Base-by-base conservation (phyloP, 805 yeast species). In the Yarrowia sp. region DNA sequence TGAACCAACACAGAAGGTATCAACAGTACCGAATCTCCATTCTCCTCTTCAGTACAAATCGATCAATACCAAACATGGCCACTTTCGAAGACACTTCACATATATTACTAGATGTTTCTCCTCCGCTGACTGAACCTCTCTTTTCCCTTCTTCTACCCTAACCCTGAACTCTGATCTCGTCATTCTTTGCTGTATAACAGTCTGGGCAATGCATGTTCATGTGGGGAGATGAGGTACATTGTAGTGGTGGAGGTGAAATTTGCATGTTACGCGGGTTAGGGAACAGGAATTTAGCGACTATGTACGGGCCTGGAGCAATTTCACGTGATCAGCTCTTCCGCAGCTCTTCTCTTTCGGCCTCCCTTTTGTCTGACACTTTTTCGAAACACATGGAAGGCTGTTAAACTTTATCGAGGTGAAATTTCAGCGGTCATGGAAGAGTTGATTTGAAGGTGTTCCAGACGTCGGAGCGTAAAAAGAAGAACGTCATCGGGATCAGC, bases 381-480 rank as follows among this genome's bases (percentile, higher is more conserved):
- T 50, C 56, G 56, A 50, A 50, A 19, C 56, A 50, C 56, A 50
- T 50, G 56, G 56, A 50, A 50, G 42, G n/a, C 30, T 19, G 19
- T 33, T 34, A 36, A 50, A 50, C 56, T 36, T 36, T 50, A 50
- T 50, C 42, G 39, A 15, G 38, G 50, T 46, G 53, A 47, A 17
- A 33, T 50, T 50, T 24, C 39, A 15, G 40, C 3, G 8, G 30
- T 24, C 6, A 12, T 34, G 8, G 15, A 46, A 17, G 8, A 2
- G 14, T 5, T 13, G 30, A 8, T 46, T 24, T 33, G 56, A 34
- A 14, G 15, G 17, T 10, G 34, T 52, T 52, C 3, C 3, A 1
- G 42, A 24, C 30, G 30, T 24, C 30, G 30, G 7, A 24, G 30
- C 8, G 44, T 9, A 15, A 43, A 43, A 17, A 17, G 20, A 19